A percentile compares a stretch with the other conserved stretches of the same genome.
phyloP scores from a whole-genome alignment of 768 basidiomycete species.

The Lepiota brunneoincarnata region DNA sequence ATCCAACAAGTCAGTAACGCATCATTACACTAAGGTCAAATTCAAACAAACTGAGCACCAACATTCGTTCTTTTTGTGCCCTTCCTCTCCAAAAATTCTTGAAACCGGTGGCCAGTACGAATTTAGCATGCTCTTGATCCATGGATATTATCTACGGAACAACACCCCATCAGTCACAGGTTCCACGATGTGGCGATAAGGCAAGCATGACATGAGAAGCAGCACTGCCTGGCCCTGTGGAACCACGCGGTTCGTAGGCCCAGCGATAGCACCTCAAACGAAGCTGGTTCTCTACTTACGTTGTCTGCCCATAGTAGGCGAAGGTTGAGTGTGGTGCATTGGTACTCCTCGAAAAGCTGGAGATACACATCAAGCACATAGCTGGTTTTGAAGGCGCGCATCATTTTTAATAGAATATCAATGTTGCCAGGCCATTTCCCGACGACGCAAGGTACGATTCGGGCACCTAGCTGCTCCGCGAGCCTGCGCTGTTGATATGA shows the following conservation, averaged over 20 bases:
- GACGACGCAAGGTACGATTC: conserved; percentile 51
- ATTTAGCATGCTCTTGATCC: conserved; percentile 70
- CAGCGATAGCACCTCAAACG: too few species aligned
- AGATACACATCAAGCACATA: conserved; percentile 65
- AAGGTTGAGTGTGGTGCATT: conserved; percentile 67
- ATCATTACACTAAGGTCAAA: too few species aligned
- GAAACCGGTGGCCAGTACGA: conserved; percentile 64
- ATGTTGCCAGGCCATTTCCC: conserved; percentile 81
- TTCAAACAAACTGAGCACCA: conserved; percentile 20
- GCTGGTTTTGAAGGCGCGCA: conserved; percentile 50
- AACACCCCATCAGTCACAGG: conserved; percentile 1
- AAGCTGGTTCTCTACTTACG: conserved; percentile 36
- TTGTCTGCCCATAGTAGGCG: conserved; percentile 68
- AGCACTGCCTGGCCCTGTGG: too few species aligned
- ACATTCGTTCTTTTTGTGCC: conserved; percentile 66
- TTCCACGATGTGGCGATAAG: conserved; percentile 5
- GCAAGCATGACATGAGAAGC: neutral
- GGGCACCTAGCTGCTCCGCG: conserved; percentile 47
- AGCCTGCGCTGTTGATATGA: conserved; percentile 37
- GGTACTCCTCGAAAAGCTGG: conserved; percentile 67
- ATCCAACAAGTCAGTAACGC: neutral
- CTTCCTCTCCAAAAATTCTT: conserved; percentile 65
- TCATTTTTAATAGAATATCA: conserved; percentile 59
- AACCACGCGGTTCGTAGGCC: too few species aligned
- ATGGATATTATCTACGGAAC: conserved; percentile 61